These are phyloP conservation scores for Colletotrichum sp. DNA, from an alignment of 2,329 filamentous ascomycete genomes.

Conservation along the genomic window DNA sequence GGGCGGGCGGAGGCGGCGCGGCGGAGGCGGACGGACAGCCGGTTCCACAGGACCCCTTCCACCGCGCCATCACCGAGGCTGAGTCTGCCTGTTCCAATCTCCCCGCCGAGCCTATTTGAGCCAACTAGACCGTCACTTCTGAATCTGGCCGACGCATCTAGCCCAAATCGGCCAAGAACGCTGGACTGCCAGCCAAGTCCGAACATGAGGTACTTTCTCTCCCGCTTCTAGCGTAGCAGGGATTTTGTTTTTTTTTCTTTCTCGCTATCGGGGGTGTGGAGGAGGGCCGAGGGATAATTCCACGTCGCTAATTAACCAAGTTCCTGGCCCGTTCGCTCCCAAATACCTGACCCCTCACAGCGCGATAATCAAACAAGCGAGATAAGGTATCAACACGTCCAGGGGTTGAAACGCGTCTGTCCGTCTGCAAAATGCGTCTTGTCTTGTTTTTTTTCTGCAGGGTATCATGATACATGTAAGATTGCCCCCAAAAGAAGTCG, in stretches of 20 bases:
- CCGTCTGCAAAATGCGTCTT: constrained; percentile 3
- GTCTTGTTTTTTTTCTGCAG: constrained; percentile 20
- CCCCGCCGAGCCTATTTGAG: not conserved
- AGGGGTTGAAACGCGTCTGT: constrained; percentile 14
- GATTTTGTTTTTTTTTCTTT: not conserved
- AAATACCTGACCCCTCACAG: not conserved
- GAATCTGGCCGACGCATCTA: not conserved
- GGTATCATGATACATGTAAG: constrained; percentile 21
- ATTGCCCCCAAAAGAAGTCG: constrained; percentile 11
- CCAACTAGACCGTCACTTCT: not conserved
- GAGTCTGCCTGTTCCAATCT: not conserved
- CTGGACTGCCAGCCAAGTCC: not conserved
- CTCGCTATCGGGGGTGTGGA: not conserved
- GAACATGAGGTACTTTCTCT: constrained; percentile 1
- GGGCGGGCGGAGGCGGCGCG: not conserved
- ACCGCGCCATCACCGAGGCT: not conserved
- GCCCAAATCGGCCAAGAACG: not conserved
- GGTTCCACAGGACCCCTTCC: not conserved
- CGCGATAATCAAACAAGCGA: constrained; percentile 22
- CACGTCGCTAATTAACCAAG: constrained; percentile 1
- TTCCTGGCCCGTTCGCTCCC: not conserved
- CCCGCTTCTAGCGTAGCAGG: not conserved
- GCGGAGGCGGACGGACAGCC: not conserved
- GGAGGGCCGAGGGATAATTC: constrained; percentile 1
- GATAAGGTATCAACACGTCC: constrained; percentile 16